Evolutionary conservation across 257 asterid species (phyloP).

Genomic region (Vinca minor): DNA sequence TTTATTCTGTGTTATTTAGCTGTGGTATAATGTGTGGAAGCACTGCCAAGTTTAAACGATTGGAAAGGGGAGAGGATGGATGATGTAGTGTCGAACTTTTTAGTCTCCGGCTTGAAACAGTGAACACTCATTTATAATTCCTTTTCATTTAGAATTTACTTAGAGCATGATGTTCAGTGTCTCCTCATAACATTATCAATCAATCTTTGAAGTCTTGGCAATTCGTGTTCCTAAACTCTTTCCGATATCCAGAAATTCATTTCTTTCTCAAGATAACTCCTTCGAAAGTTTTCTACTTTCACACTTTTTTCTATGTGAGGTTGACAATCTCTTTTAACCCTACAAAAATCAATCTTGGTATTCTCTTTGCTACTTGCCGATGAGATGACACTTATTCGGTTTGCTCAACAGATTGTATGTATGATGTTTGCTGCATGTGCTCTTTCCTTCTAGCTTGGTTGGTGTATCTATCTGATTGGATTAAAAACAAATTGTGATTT

Average conservation of each 20-base stretch:
- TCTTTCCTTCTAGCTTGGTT: background rate
- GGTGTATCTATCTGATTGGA: background rate
- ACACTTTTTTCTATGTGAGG: background rate
- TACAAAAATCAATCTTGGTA: too few relatives aligned
- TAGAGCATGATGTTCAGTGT: slow-evolving; percentile 5
- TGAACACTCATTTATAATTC: background rate
- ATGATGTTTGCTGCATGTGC: background rate
- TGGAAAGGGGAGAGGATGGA: background rate
- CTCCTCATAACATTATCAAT: background rate
- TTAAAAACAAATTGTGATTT: background rate
- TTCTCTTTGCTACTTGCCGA: background rate
- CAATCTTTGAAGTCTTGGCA: background rate
- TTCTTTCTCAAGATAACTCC: too few relatives aligned
- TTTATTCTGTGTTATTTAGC: background rate
- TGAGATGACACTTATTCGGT: background rate
- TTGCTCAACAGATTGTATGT: background rate
- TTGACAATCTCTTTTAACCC: background rate
- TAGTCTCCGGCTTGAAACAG: background rate
- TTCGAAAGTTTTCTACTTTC: background rate
- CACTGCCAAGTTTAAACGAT: background rate
- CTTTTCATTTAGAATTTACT: too few relatives aligned
- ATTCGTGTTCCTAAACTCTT: background rate
- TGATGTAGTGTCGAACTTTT: background rate
- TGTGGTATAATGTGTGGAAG: background rate
- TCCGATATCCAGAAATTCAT: background rate